Conservation (phyloP, 305 asterid species). For the Withania somnifera region DNA sequence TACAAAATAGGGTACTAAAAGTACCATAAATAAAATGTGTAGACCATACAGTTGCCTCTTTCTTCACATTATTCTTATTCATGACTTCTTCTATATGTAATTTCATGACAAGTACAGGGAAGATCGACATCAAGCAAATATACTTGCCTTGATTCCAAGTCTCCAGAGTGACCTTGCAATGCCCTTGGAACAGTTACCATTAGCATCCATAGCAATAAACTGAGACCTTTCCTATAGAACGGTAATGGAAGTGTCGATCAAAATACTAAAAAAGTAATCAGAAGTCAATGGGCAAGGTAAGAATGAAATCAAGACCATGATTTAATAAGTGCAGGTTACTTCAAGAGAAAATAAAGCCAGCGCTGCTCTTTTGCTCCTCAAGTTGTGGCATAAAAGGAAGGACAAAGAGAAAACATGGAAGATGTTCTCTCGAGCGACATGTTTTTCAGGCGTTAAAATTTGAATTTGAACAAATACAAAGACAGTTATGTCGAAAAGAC, state of each 20-base stretch:
- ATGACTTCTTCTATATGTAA: neutral
- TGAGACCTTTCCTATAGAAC: constrained; percentile 55
- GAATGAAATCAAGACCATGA: neutral
- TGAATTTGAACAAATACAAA: neutral
- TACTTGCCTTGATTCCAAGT: constrained; percentile 78
- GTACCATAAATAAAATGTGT: neutral
- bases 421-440: neutral
- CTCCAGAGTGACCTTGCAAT: constrained; percentile 73
- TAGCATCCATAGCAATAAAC: constrained; percentile 83
- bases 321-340: neutral
- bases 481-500: neutral
- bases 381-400: neutral
- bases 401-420: neutral
- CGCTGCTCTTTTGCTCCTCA: neutral
- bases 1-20: neutral
- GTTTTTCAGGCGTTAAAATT: neutral
- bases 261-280: neutral
- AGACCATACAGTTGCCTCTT: neutral
- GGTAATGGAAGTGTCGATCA: neutral
- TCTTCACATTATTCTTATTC: neutral
- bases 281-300: neutral
- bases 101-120: neutral
- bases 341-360: neutral
- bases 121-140: neutral
- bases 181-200: constrained; percentile 73